Evolutionary conservation across 129 eudicot genomes (phyloP), one percentile per base, ranked within the genome.

Genomic region (Artemisia annua): DNA sequence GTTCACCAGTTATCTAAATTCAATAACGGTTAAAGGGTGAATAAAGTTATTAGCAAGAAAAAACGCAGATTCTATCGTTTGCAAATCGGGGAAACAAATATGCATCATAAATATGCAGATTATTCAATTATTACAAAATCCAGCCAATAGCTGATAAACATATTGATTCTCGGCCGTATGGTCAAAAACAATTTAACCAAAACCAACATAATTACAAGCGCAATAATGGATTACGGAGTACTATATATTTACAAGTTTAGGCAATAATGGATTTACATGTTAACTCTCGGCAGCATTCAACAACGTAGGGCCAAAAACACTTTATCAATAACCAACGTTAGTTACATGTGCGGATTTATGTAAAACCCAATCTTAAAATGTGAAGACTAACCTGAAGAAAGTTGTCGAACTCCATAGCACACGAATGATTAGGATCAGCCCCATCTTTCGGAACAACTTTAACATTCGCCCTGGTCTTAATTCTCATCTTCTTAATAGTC

Each of bases 351-450:
- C 43, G 13, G 4, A 14, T 71, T 58, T 15, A 71, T 11, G 19
- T 20, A 22, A 51, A 63, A 22, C 53, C 43, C 43, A 11, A 22
- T 28, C 16, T 58, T 4, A 68, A 46, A 26, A 11, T 18, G 44
- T 28, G 13, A 54, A 56, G 51, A 67, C 85, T 56, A 76, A 95
- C 99, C 96, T 72, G 77, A 64, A 91, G 74, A 86, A 95, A 91
- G 87, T 95, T 95, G 88, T 95, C 99, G 56, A 86, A 94, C 17
- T 85, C 94, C 91, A 90, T 77, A 46, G 94, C 97, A 83, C 99
- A 95, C 0, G 96, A 88, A 83, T 95, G 96, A 81, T 84, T 49
- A 10, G 94, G 95, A 69, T 95, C 96, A 56, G 81, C 16, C 67
- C 74, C 77, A 83, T 90, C 99, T 84, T 88, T 95, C 12, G 96